phyloP scores from a whole-genome alignment of 352 stramenopile species.

The Phytopythium helicoides region DNA sequence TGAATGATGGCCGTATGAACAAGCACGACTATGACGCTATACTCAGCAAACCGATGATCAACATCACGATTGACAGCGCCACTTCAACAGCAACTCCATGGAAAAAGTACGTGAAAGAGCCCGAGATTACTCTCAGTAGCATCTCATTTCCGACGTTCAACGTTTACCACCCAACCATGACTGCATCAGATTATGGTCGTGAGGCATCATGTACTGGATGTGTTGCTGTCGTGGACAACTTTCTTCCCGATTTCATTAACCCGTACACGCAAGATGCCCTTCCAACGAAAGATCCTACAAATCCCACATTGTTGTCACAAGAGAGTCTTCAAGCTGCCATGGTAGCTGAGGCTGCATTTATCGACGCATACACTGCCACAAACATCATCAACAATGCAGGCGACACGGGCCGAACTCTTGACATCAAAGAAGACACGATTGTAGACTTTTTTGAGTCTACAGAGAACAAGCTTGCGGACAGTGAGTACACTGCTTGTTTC shows the following conservation, averaged over 20 bases:
- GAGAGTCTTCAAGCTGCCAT: too few relatives aligned
- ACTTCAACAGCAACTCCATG: constrained; percentile 12
- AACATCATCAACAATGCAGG: too few relatives aligned
- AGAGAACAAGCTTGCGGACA: too few relatives aligned
- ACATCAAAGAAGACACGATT: too few relatives aligned
- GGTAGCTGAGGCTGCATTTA: too few relatives aligned
- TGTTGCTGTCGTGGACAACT: constrained; percentile 40
- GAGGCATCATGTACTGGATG: constrained; percentile 35
- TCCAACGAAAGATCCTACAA: too few relatives aligned
- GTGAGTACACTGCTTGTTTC: too few relatives aligned
- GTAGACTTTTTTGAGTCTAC: too few relatives aligned
- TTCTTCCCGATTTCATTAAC: too few relatives aligned
- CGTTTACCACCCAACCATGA: constrained; percentile 34
- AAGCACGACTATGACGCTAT: constrained; percentile 11
- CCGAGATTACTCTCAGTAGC: constrained; percentile 16
- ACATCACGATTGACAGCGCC: constrained; percentile 7
- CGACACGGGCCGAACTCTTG: too few relatives aligned
- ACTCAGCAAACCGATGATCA: constrained; percentile 5
- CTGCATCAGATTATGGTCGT: constrained; percentile 33
- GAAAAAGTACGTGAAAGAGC: constrained; percentile 31
- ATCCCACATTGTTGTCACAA: too few relatives aligned
- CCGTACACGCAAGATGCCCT: not conserved
- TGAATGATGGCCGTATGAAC: constrained; percentile 32
- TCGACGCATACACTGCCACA: too few relatives aligned
- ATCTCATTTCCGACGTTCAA: constrained; percentile 33